phyloP scores from a whole-genome alignment of 2,329 filamentous ascomycete genomes.

The Talaromyces sp. region DNA sequence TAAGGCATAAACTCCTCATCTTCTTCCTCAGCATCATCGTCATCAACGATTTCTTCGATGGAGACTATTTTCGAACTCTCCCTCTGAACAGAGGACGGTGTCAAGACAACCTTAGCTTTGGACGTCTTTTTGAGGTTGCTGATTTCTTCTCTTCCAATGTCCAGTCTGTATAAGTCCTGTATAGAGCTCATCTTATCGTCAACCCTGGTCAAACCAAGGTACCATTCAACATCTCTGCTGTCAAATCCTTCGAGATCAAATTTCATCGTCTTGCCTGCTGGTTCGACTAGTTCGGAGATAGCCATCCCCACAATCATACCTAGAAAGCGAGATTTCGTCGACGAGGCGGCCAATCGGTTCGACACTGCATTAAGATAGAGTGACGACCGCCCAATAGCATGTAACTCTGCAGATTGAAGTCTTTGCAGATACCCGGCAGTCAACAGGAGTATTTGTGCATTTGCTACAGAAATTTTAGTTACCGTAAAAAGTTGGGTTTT shows the following conservation, averaged over 20 bases:
- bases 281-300: slow-evolving; percentile 62
- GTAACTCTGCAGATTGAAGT: slow-evolving; percentile 61
- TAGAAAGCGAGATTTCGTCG: slow-evolving; percentile 70
- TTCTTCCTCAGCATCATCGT: slow-evolving; percentile 51
- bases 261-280: slow-evolving; percentile 67
- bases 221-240: slow-evolving; percentile 69
- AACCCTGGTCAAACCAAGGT: slow-evolving; percentile 62
- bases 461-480: slow-evolving; percentile 53
- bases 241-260: slow-evolving; percentile 81
- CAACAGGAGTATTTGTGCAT: slow-evolving; percentile 75
- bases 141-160: slow-evolving; percentile 19
- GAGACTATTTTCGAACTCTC: slow-evolving; percentile 46
- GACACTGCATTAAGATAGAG: slow-evolving; percentile 75
- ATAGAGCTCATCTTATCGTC: slow-evolving; percentile 62
- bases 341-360: slow-evolving; percentile 75
- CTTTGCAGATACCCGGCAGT: slow-evolving; percentile 72
- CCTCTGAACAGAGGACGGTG: not conserved
- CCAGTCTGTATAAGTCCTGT: slow-evolving; percentile 42
- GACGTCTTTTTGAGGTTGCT: slow-evolving; percentile 18
- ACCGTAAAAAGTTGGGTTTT: not conserved
- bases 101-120: not conserved
- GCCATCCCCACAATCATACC: slow-evolving; percentile 85
- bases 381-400: slow-evolving; percentile 66
- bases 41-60: slow-evolving; percentile 61
- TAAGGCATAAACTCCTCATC: slow-evolving; percentile 72